phyloP scores from a whole-genome alignment of 1,284 basidiomycete species.

The Cystobasidium sp. region DNA sequence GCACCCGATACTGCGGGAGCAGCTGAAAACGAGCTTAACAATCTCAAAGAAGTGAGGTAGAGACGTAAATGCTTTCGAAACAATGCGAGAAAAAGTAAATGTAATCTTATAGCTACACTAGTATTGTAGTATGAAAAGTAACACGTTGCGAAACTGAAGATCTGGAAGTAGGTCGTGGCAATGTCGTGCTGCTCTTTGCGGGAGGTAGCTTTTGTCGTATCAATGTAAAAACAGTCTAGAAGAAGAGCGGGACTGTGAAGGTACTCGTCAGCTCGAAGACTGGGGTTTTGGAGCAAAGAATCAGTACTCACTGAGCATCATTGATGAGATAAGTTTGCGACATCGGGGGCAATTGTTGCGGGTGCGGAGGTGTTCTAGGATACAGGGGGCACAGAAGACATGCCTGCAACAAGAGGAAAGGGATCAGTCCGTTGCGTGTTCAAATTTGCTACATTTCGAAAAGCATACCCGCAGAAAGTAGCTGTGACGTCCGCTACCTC shows the following conservation, averaged over 20 bases:
- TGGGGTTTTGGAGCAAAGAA: neutral
- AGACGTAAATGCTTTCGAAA: neutral
- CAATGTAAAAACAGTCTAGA: neutral
- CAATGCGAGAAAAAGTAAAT: neutral
- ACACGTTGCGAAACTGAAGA: too few relatives aligned
- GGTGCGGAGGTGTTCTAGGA: conserved; percentile 24
- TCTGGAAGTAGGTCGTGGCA: too few relatives aligned
- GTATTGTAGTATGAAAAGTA: too few relatives aligned
- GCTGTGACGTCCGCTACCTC: conserved; percentile 26
- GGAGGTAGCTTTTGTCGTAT: too few relatives aligned
- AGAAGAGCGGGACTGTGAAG: conserved; percentile 27
- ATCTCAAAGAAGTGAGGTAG: neutral
- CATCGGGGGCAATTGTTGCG: conserved; percentile 25
- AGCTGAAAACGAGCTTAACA: conserved; percentile 17
- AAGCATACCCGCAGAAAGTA: conserved; percentile 36
- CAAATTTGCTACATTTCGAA: neutral
- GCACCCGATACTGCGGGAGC: conserved; percentile 20
- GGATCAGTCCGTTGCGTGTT: neutral
- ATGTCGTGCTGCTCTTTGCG: too few relatives aligned
- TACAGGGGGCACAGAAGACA: conserved; percentile 35
- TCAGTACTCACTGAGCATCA: conserved; percentile 32
- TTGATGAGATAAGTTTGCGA: conserved; percentile 23
- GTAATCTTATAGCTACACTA: neutral
- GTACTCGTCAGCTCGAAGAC: neutral
- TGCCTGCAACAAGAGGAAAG: conserved; percentile 15